These are phyloP conservation scores for Clavispora carvajalis DNA, from an alignment of 805 yeast genomes.

Conservation along the genomic window DNA sequence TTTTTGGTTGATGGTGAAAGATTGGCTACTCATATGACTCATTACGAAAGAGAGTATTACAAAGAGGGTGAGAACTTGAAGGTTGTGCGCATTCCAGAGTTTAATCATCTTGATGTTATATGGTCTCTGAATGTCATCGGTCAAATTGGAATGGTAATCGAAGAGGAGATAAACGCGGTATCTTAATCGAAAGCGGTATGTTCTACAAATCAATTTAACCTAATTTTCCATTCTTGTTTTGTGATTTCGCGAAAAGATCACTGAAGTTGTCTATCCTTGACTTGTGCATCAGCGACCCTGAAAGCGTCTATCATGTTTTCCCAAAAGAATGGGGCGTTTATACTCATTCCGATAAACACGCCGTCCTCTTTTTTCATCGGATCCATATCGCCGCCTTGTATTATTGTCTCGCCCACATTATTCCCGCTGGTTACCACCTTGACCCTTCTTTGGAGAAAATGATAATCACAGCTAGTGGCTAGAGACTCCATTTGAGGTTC, in stretches of 20 bases:
- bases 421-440: constrained; percentile 25
- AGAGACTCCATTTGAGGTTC: constrained; percentile 3
- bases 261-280: background rate
- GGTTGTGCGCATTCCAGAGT: constrained; percentile 47
- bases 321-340: constrained; percentile 13
- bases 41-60: constrained; percentile 48
- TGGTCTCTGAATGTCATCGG: constrained; percentile 83
- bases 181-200: background rate
- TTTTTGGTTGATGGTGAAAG: constrained; percentile 70
- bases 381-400: constrained; percentile 8
- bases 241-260: background rate
- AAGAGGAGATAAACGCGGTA: constrained; percentile 8
- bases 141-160: constrained; percentile 48
- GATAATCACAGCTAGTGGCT: constrained; percentile 18
- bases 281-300: constrained; percentile 9
- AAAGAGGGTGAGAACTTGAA: constrained; percentile 30
- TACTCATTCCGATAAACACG: constrained; percentile 7
- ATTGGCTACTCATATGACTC: constrained; percentile 58
- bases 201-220: background rate
- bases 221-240: background rate
- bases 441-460: constrained; percentile 22
- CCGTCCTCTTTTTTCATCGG: constrained; percentile 15
- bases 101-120: constrained; percentile 84
- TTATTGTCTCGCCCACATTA: constrained; percentile 25
- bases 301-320: constrained; percentile 8